Evolutionary conservation across 805 yeast genomes (phyloP), one percentile per base, ranked within the genome.

Genomic region (Peterozyma toletana): DNA sequence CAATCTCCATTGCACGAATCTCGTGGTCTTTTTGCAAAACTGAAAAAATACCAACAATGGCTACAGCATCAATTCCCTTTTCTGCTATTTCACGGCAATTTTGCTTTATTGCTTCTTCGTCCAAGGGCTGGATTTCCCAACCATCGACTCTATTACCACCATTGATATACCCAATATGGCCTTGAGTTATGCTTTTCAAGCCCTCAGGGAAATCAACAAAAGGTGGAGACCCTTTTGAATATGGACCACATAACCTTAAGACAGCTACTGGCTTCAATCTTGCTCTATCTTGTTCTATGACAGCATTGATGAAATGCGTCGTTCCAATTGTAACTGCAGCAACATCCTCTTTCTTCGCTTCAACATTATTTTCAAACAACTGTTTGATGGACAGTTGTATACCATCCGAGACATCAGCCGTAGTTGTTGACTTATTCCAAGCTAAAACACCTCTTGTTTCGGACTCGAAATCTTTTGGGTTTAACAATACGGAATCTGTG

Each of bases 251-350:
- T n/a, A 73, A 45, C 50, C 78, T 54, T n/a, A 72, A 43, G 4
- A 71, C 73, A 0, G 75, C 77, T n/a, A 71, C 75, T 41, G 52
- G 58, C 27, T 68, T 73, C 41, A 71, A 52, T 39, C 72, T 53
- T 5, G 67, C 64, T 27, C 54, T 49, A 49, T 71, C 76, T 44
- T 64, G 66, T 50, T 72, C 77, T 29, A 73, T 62, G 30, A 72
- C 73, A 14, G 77, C 75, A 54, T 72, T 72, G 53, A 72, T 70
- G 54, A 72, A 72, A 48, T 72, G 77, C 0, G 77, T 73, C 3
- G 77, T 73, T n/a, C 78, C 77, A 48, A 73, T 71, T 1, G 75
- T 70, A 14, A 71, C 71, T 0, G 74, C 60, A 4, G 58, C 53
- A 7, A 73, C 61, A 6, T 61, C 58, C 13, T 57, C 52, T 14